These are phyloP conservation scores for Albizia julibrissin DNA, from an alignment of 306 rosid species.

Conservation along the genomic window DNA sequence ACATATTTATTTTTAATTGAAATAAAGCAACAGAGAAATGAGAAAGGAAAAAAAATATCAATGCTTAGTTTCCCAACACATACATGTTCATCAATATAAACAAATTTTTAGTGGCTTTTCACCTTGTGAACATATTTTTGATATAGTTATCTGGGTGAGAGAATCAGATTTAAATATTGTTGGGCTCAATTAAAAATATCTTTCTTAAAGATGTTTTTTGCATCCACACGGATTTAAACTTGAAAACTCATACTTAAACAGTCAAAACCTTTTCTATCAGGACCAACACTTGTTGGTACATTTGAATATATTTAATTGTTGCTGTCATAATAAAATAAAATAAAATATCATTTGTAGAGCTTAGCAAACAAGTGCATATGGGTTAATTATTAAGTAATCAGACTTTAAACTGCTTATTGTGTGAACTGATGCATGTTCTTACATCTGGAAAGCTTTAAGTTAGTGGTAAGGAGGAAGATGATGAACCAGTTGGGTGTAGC, in stretches of 20 bases:
- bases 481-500: slow-evolving; percentile 27
- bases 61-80: neutral
- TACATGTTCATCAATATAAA: neutral
- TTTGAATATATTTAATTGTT: too few relatives aligned
- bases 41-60: neutral
- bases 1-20: neutral
- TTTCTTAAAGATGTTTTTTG: too few relatives aligned
- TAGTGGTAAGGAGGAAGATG: slow-evolving; percentile 35
- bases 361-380: neutral
- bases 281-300: too few relatives aligned
- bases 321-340: neutral
- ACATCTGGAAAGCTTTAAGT: slow-evolving; percentile 36
- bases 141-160: too few relatives aligned
- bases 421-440: neutral
- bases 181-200: too few relatives aligned
- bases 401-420: neutral
- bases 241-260: too few relatives aligned
- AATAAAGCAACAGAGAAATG: neutral
- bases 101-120: neutral
- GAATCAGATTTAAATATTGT: too few relatives aligned
- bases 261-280: too few relatives aligned
- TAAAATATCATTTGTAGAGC: neutral
- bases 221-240: too few relatives aligned
- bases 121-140: neutral
- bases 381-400: neutral